Evolutionary conservation across 2,329 filamentous ascomycete species (phyloP), one percentile per base, ranked within the genome.

Genomic region (Amauroascus niger): DNA sequence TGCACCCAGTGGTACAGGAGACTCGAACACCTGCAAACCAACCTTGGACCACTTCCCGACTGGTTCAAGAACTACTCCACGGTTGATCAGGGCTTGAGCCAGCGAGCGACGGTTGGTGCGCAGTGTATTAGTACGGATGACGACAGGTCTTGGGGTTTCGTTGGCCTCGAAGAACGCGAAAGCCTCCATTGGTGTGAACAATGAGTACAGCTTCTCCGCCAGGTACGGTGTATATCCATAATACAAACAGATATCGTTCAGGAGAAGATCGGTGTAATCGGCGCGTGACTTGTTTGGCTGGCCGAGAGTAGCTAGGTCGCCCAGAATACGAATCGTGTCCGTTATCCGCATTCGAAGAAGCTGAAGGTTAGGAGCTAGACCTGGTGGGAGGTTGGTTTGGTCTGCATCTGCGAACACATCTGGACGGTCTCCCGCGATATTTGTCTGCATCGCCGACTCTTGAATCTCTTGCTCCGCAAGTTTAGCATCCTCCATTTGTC

Each of bases 21-120:
- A 87, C 71, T 98, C 93, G 69, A 98, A 98, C 56, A 98, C 82
- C 70, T 98, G 93, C 39, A 98, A 79, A 46, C 93, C 93, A 59
- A 98, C 89, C 75, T 98, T 98, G 62, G 87, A 93, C 93, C 93
- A 98, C 71, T 97, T 97, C 57, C 93, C 93, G 16, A 98, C 88
- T 1, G 93, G 93, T 71, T 98, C 91, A 37, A 98, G 80, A 13
- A 90, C 94, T 47, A 98, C 93, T 59, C 93, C 93, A 59, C 91
- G 87, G 74, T 95, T 95, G 77, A 96, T 96, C 56, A 96, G 79
- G 1, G 90, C 81, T 69, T 96, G 90, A 8, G 93, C 93, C 16
- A 98, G 84, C 58, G 95, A 90, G 61, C 82, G 74, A 60, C 82
- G 76, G 63, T 83, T 81, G 14, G 82, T 84, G 62, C 88, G 86